These are phyloP conservation scores for Auricularia heimuer DNA, from an alignment of 768 basidiomycete species.

Conservation along the genomic window DNA sequence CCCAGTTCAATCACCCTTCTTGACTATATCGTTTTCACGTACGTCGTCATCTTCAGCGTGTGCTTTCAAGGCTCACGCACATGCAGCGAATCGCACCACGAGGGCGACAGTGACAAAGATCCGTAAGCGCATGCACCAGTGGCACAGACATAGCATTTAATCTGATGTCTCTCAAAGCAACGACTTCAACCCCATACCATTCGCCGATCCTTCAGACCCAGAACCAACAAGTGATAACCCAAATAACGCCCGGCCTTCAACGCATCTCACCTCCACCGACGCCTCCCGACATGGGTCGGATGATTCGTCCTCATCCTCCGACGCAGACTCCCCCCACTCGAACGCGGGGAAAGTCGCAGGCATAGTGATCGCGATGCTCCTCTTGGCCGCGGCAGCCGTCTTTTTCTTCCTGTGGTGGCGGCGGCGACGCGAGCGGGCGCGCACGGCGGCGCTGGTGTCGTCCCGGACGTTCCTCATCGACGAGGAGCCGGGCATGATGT, in stretches of 20 bases:
- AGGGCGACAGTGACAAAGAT: neutral
- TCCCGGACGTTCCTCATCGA: neutral
- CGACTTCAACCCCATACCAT: neutral
- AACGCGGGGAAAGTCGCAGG: neutral
- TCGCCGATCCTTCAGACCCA: neutral
- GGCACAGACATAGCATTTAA: neutral
- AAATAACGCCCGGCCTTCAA: neutral
- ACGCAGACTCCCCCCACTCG: no score
- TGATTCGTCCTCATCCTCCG: no score
- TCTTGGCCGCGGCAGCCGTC: neutral
- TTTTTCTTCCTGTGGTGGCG: neutral
- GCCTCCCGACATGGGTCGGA: neutral
- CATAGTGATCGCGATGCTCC: neutral
- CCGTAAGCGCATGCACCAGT: neutral
- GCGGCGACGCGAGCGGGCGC: neutral
- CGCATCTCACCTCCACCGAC: neutral
- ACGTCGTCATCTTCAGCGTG: conserved; percentile 2
- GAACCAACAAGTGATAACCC: no score
- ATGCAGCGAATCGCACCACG: neutral
- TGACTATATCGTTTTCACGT: conserved; percentile 35
- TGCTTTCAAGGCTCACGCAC: neutral
- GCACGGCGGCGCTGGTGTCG: neutral
- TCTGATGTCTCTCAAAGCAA: neutral
- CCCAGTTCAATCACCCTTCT: conserved; percentile 24
- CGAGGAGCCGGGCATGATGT: neutral